Conservation (phyloP, 1,139 yeast species). For the Zygoascus sp. region DNA sequence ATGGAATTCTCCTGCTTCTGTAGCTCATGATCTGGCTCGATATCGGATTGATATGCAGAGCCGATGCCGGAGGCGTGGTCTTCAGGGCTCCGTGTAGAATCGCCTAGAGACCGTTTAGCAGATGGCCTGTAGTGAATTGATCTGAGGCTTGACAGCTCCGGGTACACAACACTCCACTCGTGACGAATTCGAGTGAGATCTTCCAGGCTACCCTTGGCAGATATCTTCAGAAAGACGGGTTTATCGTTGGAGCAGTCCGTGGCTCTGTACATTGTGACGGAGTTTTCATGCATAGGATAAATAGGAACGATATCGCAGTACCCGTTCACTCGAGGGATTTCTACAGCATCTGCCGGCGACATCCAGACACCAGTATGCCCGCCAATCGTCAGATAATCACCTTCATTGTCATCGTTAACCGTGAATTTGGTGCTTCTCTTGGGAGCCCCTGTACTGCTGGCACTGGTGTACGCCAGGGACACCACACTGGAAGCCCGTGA, state of each 20-base stretch:
- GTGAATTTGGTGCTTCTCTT: slow-evolving; percentile 2
- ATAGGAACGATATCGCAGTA: slow-evolving; percentile 25
- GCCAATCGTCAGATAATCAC: not conserved
- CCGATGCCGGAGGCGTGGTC: not conserved
- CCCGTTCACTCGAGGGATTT: slow-evolving; percentile 22
- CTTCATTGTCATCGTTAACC: not conserved
- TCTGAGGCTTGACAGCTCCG: slow-evolving; percentile 14
- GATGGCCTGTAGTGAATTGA: not conserved
- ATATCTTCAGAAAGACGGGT: slow-evolving; percentile 26
- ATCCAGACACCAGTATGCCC: not conserved
- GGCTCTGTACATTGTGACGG: slow-evolving; percentile 30
- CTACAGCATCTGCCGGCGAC: slow-evolving; percentile 6
- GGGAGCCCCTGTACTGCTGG: slow-evolving; percentile 2
- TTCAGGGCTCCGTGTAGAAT: not conserved
- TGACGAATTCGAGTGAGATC: slow-evolving; percentile 30
- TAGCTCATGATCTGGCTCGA: slow-evolving; percentile 7
- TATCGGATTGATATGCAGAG: too few relatives aligned
- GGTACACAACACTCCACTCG: slow-evolving; percentile 29
- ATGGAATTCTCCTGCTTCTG: slow-evolving; percentile 13
- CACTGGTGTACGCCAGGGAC: not conserved
- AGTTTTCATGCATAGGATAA: slow-evolving; percentile 25
- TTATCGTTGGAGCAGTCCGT: slow-evolving; percentile 17
- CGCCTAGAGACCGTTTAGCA: not conserved
- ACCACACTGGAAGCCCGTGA: slow-evolving; percentile 4
- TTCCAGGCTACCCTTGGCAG: slow-evolving; percentile 27